Base-by-base conservation (phyloP, 2,329 filamentous ascomycete genomes). In the Cordyceps javanica region DNA sequence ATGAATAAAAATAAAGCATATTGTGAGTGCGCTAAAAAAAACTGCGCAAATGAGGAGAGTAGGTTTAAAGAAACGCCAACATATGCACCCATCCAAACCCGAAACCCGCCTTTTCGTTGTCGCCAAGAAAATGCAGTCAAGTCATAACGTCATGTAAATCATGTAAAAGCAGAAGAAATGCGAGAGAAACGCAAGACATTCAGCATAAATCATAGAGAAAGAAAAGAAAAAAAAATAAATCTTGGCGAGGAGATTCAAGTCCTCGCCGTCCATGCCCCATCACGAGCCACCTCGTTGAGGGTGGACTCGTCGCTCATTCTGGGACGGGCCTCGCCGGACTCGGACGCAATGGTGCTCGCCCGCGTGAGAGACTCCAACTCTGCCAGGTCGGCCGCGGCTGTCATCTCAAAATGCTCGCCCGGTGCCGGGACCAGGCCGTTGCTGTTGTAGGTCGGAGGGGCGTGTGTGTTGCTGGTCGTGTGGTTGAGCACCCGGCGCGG, bases 291-390 rank as follows among this genome's bases (percentile, higher is more conserved):
- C 49, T 58, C 56, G 32, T 41, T 42, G 32, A 58, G 49, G 7
- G 56, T 58, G 9, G 48, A 53, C 56, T 58, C 56, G 49, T 58
- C 56, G 25, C 56, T 58, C 56, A 58, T 58, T 8, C 56, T 39
- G 4, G 19, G 56, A 10, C 56, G 56, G 14, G 21, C 19, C 9
- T 26, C 32, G 25, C 44, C 30, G 5, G 41, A 26, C 25, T 48
- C 53, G 16, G 44, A 45, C n/a, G 32, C 53, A 39, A 56, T 48
- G n/a, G 53, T 56, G 44, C 53, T 56, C 44, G 53, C 53, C 25
- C 53, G 11, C 53, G 30, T 30, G 5, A 56, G 53, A 16, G 53
- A 48, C 16, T 48, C 32, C 53, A 49, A 30, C 16, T 52, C 55
- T 9, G 23, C 36, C 11, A 3, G 23, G 26, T 41, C 39, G 2